Evolutionary conservation across 306 rosid species (phyloP).

Genomic region (Cucumis cinereus): DNA sequence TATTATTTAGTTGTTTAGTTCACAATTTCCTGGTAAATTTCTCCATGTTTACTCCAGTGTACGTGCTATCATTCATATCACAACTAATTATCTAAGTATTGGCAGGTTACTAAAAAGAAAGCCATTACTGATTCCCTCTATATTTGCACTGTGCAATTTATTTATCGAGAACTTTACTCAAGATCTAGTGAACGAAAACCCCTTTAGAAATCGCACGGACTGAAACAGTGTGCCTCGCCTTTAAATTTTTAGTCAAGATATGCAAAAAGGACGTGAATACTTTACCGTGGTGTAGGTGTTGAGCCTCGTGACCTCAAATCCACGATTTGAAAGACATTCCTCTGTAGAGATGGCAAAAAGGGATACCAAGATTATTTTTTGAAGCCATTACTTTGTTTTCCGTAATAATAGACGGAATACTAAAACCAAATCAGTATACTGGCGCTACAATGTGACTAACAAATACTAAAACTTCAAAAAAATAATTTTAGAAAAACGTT

Average conservation of each 20-base stretch:
- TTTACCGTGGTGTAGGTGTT: slow-evolving; percentile 90
- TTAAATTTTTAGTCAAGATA: not conserved
- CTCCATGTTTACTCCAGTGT: not conserved
- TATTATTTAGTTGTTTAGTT: not conserved
- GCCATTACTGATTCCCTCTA: not conserved
- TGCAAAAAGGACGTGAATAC: not conserved
- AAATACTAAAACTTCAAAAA: not conserved
- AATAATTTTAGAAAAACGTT: not conserved
- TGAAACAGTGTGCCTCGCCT: not conserved
- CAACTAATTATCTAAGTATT: not conserved
- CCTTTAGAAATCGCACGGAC: not conserved
- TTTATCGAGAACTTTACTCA: not conserved
- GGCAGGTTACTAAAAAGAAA: too few relatives aligned
- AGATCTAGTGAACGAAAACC: not conserved
- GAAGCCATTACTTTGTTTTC: not conserved
- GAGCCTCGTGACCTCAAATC: slow-evolving; percentile 81
- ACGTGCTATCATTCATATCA: not conserved
- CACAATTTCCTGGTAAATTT: not conserved
- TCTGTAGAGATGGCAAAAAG: slow-evolving; percentile 31
- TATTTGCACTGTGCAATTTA: not conserved
- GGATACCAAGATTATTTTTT: slow-evolving; percentile 5
- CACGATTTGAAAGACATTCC: slow-evolving; percentile 78
- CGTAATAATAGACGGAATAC: not conserved
- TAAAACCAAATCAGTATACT: not conserved
- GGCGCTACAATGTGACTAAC: not conserved